Evolutionary conservation across 495 filamentous ascomycete species (phyloP).

Genomic region (Penicillium atrosanguineum): DNA sequence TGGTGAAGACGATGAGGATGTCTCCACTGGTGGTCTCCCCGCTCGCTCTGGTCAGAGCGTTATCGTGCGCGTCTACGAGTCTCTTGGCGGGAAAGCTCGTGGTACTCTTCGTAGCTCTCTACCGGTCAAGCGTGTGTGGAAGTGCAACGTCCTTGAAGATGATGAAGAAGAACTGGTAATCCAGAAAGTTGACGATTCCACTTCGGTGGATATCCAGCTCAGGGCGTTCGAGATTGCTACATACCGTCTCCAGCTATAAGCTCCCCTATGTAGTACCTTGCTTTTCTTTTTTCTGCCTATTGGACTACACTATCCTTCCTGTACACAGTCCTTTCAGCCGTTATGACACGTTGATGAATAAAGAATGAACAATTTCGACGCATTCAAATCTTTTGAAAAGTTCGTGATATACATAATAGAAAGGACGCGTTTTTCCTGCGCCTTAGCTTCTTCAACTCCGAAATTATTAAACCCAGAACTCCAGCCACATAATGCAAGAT

Average conservation of each 20-base stretch:
- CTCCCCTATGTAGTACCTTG: not conserved
- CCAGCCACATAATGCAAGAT: constrained; percentile 6
- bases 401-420: not conserved
- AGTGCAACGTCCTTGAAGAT: constrained; percentile 70
- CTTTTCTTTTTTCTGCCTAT: not conserved
- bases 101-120: constrained; percentile 64
- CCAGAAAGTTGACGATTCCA: constrained; percentile 42
- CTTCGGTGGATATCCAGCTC: constrained; percentile 60
- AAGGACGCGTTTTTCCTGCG: not conserved
- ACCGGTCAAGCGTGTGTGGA: constrained; percentile 71
- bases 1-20: constrained; percentile 92
- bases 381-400: not conserved
- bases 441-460: not conserved
- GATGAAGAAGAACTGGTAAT: constrained; percentile 53
- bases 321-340: not conserved
- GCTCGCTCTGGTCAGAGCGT: constrained; percentile 71
- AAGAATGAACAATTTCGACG: not conserved
- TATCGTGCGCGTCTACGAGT: constrained; percentile 83
- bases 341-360: not conserved
- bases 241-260: constrained; percentile 69
- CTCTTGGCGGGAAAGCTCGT: constrained; percentile 76
- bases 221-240: constrained; percentile 90
- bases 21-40: constrained; percentile 68
- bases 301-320: not conserved
- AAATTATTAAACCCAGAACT: constrained; percentile 2